Conservation (phyloP, 2,329 filamentous ascomycete genomes). For the Paecilomyces niveus region DNA sequence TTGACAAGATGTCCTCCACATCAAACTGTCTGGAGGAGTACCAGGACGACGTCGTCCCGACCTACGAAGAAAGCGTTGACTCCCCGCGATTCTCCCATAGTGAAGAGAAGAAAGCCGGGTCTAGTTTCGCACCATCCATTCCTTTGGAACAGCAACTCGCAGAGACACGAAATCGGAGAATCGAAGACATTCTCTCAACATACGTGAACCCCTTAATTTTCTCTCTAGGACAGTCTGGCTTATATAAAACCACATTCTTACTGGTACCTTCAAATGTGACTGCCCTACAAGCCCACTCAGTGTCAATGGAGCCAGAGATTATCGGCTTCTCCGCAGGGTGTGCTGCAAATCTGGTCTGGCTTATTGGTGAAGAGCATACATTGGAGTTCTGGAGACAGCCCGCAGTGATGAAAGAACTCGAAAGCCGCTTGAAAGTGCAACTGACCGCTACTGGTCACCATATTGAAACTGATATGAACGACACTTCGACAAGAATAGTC, state of each 20-base stretch:
- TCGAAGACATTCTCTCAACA: slow-evolving; percentile 30
- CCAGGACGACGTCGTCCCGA: slow-evolving; percentile 23
- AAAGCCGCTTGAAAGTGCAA: slow-evolving; percentile 22
- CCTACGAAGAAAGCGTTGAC: slow-evolving; percentile 25
- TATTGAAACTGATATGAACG: slow-evolving; percentile 6
- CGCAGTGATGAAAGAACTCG: slow-evolving; percentile 34
- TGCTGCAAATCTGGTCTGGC: slow-evolving; percentile 30
- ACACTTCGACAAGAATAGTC: background rate
- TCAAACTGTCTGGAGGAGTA: background rate
- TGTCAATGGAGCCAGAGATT: slow-evolving; percentile 21
- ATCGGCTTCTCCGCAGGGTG: slow-evolving; percentile 34
- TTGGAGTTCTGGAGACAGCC: slow-evolving; percentile 39
- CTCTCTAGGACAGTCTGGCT: slow-evolving; percentile 32
- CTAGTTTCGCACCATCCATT: slow-evolving; percentile 7
- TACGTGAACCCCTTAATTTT: slow-evolving; percentile 37
- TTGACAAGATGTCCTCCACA: background rate
- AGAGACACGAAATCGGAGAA: slow-evolving; percentile 32
- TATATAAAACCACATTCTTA: slow-evolving; percentile 38
- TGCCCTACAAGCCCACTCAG: slow-evolving; percentile 15
- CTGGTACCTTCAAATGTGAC: slow-evolving; percentile 38
- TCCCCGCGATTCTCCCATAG: slow-evolving; percentile 1
- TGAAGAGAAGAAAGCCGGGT: slow-evolving; percentile 7
- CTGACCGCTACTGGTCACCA: slow-evolving; percentile 16
- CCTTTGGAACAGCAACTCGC: slow-evolving; percentile 23
- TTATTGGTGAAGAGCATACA: slow-evolving; percentile 33